Base-by-base conservation (phyloP, 1,284 basidiomycete genomes). In the Cryptococcus sp. region DNA sequence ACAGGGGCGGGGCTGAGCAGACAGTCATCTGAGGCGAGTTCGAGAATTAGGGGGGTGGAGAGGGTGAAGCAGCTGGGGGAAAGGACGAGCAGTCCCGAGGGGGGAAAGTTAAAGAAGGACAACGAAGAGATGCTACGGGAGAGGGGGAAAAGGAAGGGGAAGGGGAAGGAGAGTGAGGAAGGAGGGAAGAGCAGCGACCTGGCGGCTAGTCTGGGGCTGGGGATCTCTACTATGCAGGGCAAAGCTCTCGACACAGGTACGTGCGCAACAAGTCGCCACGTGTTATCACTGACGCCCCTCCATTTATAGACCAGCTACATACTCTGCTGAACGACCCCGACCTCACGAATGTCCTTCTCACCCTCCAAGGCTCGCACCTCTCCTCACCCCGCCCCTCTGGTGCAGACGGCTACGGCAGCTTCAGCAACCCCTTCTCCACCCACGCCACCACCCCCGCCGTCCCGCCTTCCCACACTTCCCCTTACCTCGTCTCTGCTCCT, bases 401-500 rank as follows among this genome's bases (percentile, higher is more conserved):
- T 21, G 13, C 55, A 4, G 46, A 53, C 28, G 37, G 51, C 38
- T 42, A 28, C 55, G 23, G 28, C 38, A 46, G 28, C 39, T 39
- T 53, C 45, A 24, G 38, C 50, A 24, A 55, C 52, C 53, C 37
- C 51, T 28, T 48, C 50, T 12, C 46, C 60, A 9, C 53, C 46
- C 11, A 51, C 64, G 2, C 46, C 56, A 37, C 53, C 49, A 6
- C 20, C 52, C 5, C 46, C 48, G 13, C 46, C 54, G 3, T 24
- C 48, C 35, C 39, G 2, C 11, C 45, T 16, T 46, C 59, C 5
- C 57, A 53, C 15, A 39, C 35, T 1, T 60, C 65, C 6, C 70
- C 70, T 0, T 73, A 58, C 56, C 65, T 72, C 28, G 70, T 68
- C 4, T 69, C 71, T 3, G 71, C 71, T 4, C 71, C 71, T 24